A percentile compares a stretch with the other conserved stretches of the same genome.
Conservation (phyloP, 805 yeast genomes). For the Hanseniaspora hatyaiensis region DNA sequence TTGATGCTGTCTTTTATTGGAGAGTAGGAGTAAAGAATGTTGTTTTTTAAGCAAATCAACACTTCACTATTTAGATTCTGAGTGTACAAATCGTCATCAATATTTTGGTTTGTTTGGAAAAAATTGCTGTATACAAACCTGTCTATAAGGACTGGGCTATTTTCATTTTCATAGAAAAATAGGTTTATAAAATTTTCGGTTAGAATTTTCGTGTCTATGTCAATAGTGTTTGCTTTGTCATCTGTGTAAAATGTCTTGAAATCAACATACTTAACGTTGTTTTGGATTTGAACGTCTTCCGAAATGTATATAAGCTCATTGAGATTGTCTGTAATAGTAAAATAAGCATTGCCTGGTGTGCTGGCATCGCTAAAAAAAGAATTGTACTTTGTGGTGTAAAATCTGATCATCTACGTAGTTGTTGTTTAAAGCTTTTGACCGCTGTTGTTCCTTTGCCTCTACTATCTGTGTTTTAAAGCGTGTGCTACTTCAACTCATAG, state of each 20-base stretch:
- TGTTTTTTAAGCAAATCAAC: neutral
- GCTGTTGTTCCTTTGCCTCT: too few species aligned
- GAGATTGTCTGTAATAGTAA: neutral
- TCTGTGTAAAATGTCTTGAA: constrained; percentile 1
- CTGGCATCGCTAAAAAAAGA: neutral
- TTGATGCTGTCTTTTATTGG: too few species aligned
- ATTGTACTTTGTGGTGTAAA: neutral
- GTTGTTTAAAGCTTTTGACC: too few species aligned
- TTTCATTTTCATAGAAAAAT: neutral
- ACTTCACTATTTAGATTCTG: neutral
- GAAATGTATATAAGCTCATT: constrained; percentile 3
- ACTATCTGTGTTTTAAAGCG: too few species aligned
- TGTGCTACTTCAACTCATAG: too few species aligned
- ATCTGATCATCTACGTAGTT: neutral
- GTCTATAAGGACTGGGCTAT: neutral
- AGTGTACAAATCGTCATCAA: too few species aligned
- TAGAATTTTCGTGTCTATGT: neutral
- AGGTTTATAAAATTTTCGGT: neutral
- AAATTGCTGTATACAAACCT: neutral
- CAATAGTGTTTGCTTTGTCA: neutral
- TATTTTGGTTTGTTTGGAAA: neutral
- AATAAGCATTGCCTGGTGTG: neutral
- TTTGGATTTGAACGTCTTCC: neutral
- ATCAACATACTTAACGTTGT: neutral
- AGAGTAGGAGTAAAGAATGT: neutral